These are phyloP conservation scores for Colletotrichum sp. DNA, from an alignment of 2,329 filamentous ascomycete species.

Conservation along the genomic window DNA sequence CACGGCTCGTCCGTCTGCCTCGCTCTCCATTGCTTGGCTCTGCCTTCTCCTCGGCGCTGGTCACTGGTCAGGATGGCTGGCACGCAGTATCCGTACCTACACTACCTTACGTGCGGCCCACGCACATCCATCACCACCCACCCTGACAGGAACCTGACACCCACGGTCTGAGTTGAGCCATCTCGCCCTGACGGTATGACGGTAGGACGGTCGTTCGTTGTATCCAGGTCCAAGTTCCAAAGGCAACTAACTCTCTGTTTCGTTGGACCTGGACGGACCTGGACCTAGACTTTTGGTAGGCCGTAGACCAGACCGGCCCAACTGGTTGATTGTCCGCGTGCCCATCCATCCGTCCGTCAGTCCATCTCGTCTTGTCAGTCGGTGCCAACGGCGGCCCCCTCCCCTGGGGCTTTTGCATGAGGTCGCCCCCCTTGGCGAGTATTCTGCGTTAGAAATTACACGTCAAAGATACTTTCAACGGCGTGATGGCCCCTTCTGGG, in stretches of 20 bases:
- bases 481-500: constrained; percentile 14
- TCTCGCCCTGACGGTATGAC: not conserved
- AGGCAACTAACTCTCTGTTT: not conserved
- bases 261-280: not conserved
- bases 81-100: not conserved
- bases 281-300: not conserved
- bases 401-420: constrained; percentile 4
- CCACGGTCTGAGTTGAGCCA: not conserved
- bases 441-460: constrained; percentile 9
- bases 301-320: not conserved
- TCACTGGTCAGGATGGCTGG: not conserved
- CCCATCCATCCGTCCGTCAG: not conserved
- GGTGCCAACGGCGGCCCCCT: not conserved
- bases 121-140: constrained; percentile 1
- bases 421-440: not conserved
- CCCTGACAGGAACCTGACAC: constrained; percentile 16
- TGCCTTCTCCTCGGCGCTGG: not conserved
- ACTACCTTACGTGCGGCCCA: not conserved
- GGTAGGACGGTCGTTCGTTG: not conserved
- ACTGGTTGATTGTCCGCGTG: not conserved
- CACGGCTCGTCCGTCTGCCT: not conserved
- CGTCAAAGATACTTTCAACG: constrained; percentile 20
- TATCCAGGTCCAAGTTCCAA: not conserved
- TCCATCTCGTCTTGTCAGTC: not conserved
- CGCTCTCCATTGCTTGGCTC: constrained; percentile 5